Evolutionary conservation across 2,329 filamentous ascomycete genomes (phyloP).

Genomic region (Shiraia bambusicola): DNA sequence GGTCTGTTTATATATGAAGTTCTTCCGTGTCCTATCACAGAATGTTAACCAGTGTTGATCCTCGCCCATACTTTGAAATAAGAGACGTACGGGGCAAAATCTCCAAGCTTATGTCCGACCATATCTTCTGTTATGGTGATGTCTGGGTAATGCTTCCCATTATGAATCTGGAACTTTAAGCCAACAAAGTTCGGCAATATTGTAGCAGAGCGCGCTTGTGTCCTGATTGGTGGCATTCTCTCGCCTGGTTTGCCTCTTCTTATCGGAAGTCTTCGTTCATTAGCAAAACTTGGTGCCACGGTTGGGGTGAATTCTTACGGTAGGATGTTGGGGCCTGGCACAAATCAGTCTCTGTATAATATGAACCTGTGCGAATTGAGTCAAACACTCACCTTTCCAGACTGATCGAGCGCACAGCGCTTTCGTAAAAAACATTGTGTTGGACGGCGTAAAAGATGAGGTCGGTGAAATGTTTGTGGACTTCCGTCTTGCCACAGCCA

Average conservation of each 20-base stretch:
- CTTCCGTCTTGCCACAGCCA: constrained; percentile 23
- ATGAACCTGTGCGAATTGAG: neutral
- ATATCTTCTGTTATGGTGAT: constrained; percentile 89
- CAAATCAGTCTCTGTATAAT: constrained; percentile 2
- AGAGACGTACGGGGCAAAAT: constrained; percentile 76
- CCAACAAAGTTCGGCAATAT: constrained; percentile 93
- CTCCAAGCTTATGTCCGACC: constrained; percentile 92
- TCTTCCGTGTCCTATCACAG: constrained; percentile 62
- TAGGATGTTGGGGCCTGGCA: constrained; percentile 67
- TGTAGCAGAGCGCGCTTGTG: constrained; percentile 82
- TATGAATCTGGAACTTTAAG: constrained; percentile 85
- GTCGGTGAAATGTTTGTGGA: constrained; percentile 26
- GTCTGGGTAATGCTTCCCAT: constrained; percentile 84
- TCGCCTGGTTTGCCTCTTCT: constrained; percentile 61
- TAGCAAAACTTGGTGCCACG: constrained; percentile 13
- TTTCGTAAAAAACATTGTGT: constrained; percentile 68
- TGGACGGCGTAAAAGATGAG: constrained; percentile 27
- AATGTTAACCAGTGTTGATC: constrained; percentile 7
- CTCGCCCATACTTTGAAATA: neutral
- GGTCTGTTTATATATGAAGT: constrained; percentile 67
- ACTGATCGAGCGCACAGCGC: constrained; percentile 68
- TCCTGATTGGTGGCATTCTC: constrained; percentile 72
- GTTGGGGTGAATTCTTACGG: constrained; percentile 55
- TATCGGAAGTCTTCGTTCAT: constrained; percentile 61
- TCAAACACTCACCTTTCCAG: constrained; percentile 71